Percentiles rank a stretch among this genome's conserved stretches.
phyloP scores from a whole-genome alignment of 805 yeast genomes.

The Citeromyces matritensis region DNA sequence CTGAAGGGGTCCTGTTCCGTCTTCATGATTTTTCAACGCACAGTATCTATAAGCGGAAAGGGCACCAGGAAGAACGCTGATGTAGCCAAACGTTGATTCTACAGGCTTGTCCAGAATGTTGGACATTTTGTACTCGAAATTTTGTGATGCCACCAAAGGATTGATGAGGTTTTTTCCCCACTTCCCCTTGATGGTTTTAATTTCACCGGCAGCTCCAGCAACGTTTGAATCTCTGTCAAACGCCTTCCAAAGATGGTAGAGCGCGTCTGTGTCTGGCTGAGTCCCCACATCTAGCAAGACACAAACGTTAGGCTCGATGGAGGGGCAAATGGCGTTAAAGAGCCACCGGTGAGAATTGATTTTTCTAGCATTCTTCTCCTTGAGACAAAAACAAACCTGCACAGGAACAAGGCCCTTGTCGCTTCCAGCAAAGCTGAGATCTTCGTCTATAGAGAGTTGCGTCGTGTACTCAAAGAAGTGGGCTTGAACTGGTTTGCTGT shows the following conservation, averaged over 20 bases:
- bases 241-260: constrained; percentile 94
- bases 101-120: constrained; percentile 89
- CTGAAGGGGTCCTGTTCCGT: constrained; percentile 83
- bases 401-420: constrained; percentile 90
- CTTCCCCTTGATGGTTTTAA: constrained; percentile 87
- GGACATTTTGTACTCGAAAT: constrained; percentile 95
- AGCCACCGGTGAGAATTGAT: constrained; percentile 98
- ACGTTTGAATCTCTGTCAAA: constrained; percentile 93
- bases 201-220: constrained; percentile 99
- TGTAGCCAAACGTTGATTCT: constrained; percentile 87
- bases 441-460: constrained; percentile 83
- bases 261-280: constrained; percentile 73
- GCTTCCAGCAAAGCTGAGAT: constrained; percentile 78
- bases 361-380: constrained; percentile 84
- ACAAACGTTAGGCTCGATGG: constrained; percentile 81
- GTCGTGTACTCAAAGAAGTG: constrained; percentile 95
- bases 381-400: constrained; percentile 82
- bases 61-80: constrained; percentile 91
- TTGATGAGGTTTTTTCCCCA: constrained; percentile 69
- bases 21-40: constrained; percentile 72
- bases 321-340: constrained; percentile 88
- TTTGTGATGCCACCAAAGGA: constrained; percentile 92
- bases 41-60: constrained; percentile 85
- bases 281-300: constrained; percentile 95
- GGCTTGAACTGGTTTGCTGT: constrained; percentile 81